These are phyloP conservation scores for Ampelocalamus luodianensis DNA, from an alignment of 176 grass and related monocot species.

Conservation along the genomic window DNA sequence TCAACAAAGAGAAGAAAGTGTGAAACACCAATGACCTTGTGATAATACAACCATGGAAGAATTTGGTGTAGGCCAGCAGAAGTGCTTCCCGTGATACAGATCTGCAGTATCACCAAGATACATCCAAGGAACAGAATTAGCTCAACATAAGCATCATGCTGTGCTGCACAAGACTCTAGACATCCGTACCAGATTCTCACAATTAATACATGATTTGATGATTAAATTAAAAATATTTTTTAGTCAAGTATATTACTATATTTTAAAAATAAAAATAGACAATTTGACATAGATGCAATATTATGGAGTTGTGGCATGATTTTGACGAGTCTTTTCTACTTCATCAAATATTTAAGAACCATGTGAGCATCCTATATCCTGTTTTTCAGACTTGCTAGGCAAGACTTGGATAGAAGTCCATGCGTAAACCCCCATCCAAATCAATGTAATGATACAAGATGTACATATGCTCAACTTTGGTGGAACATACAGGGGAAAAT, in stretches of 20 bases:
- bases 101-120: constrained; percentile 52
- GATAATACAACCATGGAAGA: constrained; percentile 98
- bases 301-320: neutral
- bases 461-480: neutral
- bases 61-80: constrained; percentile 90
- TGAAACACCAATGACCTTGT: constrained; percentile 96
- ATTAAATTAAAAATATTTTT: constrained; percentile 7
- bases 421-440: neutral
- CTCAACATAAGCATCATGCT: neutral
- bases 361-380: neutral
- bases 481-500: neutral
- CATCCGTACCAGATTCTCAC: neutral
- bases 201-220: constrained; percentile 7
- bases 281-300: neutral
- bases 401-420: constrained; percentile 6
- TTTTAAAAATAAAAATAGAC: neutral
- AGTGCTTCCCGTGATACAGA: constrained; percentile 92
- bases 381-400: constrained; percentile 1
- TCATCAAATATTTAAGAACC: constrained; percentile 17
- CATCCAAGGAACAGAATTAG: constrained; percentile 10
- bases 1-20: constrained; percentile 94
- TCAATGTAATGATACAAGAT: constrained; percentile 6
- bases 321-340: neutral
- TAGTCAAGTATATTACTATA: neutral
- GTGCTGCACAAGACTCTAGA: neutral